Evolutionary conservation across 108 stramenopile genomes (phyloP).

Genomic region (Parmales sp.): DNA sequence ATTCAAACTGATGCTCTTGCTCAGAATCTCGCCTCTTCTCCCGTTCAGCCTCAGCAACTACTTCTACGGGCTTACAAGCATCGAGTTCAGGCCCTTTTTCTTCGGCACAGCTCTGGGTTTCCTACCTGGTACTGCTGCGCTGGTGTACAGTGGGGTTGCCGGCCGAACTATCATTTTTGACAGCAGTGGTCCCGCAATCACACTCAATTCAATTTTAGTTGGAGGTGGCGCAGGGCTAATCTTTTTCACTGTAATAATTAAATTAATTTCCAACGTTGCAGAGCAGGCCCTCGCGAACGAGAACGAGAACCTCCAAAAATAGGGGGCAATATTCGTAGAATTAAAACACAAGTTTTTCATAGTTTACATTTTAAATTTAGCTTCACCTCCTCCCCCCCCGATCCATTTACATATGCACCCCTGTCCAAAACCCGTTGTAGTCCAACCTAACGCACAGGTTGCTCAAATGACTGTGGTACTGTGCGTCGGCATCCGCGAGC

Average conservation of each 20-base stretch:
- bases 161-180: too few relatives aligned
- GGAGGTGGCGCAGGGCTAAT: too few relatives aligned
- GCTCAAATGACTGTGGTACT: slow-evolving; percentile 41
- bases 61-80: slow-evolving; percentile 68
- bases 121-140: slow-evolving; percentile 64
- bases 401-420: neutral
- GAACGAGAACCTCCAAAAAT: too few relatives aligned
- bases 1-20: slow-evolving; percentile 74
- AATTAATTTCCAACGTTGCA: too few relatives aligned
- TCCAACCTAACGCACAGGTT: slow-evolving; percentile 68
- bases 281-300: too few relatives aligned
- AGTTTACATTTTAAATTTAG: neutral
- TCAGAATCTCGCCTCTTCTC: slow-evolving; percentile 72
- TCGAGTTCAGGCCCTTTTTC: slow-evolving; percentile 56
- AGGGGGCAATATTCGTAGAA: too few relatives aligned
- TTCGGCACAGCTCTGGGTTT: slow-evolving; percentile 60
- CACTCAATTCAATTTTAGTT: too few relatives aligned
- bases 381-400: neutral
- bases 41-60: slow-evolving; percentile 84
- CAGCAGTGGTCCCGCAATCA: too few relatives aligned
- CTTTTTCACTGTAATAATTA: too few relatives aligned
- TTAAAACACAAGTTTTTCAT: neutral
- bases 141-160: too few relatives aligned
- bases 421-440: slow-evolving; percentile 57
- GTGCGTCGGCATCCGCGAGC: slow-evolving; percentile 19